Evolutionary conservation across 345 rosid genomes (phyloP), one percentile per base, ranked within the genome.

Genomic region (Camelina neglecta): DNA sequence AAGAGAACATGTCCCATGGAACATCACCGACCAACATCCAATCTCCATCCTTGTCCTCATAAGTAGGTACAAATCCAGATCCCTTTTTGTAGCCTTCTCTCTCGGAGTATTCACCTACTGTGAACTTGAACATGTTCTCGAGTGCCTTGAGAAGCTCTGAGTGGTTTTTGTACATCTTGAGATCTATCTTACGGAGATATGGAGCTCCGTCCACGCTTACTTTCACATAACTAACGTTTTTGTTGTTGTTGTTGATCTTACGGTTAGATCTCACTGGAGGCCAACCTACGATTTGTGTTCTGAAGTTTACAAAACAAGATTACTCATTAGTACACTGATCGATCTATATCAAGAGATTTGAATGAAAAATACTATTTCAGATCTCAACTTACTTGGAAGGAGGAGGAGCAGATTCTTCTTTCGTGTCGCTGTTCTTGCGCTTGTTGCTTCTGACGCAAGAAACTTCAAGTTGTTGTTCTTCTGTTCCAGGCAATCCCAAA

Each of bases 151-250:
- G 83, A 36, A 91, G 85, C 70, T 88, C 86, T 11, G 72, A 61
- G 58, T 91, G 89, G 20, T 85, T 86, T n/a, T 79, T 53, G 80
- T 85, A 88, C 65, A 74, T 76, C 57, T 87, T 89, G 23, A 91
- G 85, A 71, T 91, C 89, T 59, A 91, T 84, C 65, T 91, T 91
- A 63, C 97, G 87, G 1, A 91, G 88, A 53, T 87, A 91, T 7
- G 97, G 97, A 13, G 95, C 93, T 39, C 97, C 94, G 54, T 89
- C 97, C 97, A 89, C 87, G 82, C 97, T 91, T 35, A 91, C 94
- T 85, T 91, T 91, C 76, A 91, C 89, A 35, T 82, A 89, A 31
- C 87, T 84, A 77, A 90, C 92, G 21, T 69, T 58, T 9, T 65
- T 59, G 67, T 54, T 76, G 49, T 64, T 71, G 59, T 15, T 72